Percentiles rank a stretch among this genome's conserved stretches.
These are phyloP conservation scores for Trichoderma reesei DNA, from an alignment of 495 filamentous ascomycete species.

Conservation along the genomic window DNA sequence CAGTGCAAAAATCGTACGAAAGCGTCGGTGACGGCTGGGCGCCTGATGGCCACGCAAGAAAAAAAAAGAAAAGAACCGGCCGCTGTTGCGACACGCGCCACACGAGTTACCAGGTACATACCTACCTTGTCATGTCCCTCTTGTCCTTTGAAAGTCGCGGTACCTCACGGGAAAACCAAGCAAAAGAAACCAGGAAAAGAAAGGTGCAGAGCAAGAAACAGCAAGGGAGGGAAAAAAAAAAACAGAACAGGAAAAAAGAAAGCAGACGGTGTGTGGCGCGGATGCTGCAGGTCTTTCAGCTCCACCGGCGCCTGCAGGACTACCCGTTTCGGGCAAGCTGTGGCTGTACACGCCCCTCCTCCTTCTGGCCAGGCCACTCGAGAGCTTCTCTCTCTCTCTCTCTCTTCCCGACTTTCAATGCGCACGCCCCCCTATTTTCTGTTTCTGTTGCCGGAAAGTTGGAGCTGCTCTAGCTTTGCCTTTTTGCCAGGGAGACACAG, in stretches of 20 bases:
- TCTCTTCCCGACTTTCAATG: neutral
- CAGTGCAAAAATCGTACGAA: too few relatives aligned
- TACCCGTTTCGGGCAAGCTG: neutral
- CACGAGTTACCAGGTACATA: neutral
- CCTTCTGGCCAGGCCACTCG: neutral
- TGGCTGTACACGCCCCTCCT: neutral
- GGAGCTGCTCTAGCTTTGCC: too few relatives aligned
- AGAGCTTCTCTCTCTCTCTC: neutral
- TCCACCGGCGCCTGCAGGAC: conserved; percentile 4
- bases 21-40: too few relatives aligned
- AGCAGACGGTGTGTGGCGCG: conserved; percentile 9
- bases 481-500: too few relatives aligned
- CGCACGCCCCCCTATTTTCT: neutral
- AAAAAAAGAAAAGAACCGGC: neutral
- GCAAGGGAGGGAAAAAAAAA: too few relatives aligned
- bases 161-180: neutral
- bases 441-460: too few relatives aligned
- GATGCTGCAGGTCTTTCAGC: conserved; percentile 6
- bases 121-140: too few relatives aligned
- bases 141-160: neutral
- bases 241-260: too few relatives aligned
- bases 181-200: too few relatives aligned
- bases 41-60: neutral
- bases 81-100: neutral
- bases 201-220: too few relatives aligned